phyloP scores from a whole-genome alignment of 352 stramenopile species.

The Phytopythium litorale region DNA sequence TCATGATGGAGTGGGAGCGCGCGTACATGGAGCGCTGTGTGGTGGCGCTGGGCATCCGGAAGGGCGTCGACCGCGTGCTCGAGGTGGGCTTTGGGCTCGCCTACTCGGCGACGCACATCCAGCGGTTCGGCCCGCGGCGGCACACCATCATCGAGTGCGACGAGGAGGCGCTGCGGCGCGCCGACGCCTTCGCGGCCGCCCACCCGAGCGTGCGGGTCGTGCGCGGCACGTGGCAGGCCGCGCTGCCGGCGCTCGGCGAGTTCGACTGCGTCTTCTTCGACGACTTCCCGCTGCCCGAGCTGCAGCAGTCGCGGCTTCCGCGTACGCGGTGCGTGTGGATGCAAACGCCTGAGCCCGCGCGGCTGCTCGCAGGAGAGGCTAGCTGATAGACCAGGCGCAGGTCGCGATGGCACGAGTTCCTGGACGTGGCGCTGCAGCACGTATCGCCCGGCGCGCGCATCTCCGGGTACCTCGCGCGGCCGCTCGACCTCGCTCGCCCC shows the following conservation, averaged over 20 bases:
- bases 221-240: constrained; percentile 64
- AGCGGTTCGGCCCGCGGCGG: constrained; percentile 37
- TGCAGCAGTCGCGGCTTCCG: constrained; percentile 8
- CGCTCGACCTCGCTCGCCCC: constrained; percentile 37
- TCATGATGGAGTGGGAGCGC: constrained; percentile 90
- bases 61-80: constrained; percentile 46
- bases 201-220: constrained; percentile 40
- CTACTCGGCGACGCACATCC: constrained; percentile 74
- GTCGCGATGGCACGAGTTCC: constrained; percentile 71
- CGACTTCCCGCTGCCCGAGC: constrained; percentile 70
- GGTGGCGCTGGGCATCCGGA: constrained; percentile 47
- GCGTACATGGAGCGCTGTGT: constrained; percentile 79
- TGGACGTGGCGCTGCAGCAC: constrained; percentile 50
- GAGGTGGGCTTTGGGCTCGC: constrained; percentile 87
- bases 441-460: constrained; percentile 43
- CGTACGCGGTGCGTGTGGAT: background rate
- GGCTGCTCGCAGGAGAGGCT: background rate
- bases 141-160: constrained; percentile 87
- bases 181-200: constrained; percentile 39
- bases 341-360: too few species aligned
- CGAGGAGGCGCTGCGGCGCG: constrained; percentile 36
- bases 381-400: constrained; percentile 8
- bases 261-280: constrained; percentile 86
- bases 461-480: constrained; percentile 59
- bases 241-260: constrained; percentile 38